These are phyloP conservation scores for Deinandra increscens DNA, from an alignment of 129 eudicot genomes.

Conservation along the genomic window DNA sequence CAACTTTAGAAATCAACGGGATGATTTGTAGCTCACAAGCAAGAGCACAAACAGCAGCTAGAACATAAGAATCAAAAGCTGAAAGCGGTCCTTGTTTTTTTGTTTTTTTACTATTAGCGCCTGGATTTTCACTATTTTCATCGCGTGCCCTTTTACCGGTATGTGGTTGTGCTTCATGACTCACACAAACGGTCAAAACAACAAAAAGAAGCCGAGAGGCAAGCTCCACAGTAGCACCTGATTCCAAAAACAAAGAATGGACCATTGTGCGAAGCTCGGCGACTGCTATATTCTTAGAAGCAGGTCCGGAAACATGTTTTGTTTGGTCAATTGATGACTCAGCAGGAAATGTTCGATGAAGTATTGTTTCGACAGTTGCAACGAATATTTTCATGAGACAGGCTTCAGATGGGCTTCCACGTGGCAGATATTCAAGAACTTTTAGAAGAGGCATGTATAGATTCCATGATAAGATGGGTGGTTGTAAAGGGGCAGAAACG, in stretches of 20 bases:
- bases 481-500: slow-evolving; percentile 95
- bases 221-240: slow-evolving; percentile 82
- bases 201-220: slow-evolving; percentile 94
- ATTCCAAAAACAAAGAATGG: slow-evolving; percentile 79
- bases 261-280: slow-evolving; percentile 99
- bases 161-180: slow-evolving; percentile 83
- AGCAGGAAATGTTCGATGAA: slow-evolving; percentile 84
- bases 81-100: slow-evolving; percentile 66
- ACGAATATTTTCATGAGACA: slow-evolving; percentile 97
- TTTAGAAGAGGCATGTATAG: slow-evolving; percentile 88
- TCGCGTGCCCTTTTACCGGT: slow-evolving; percentile 65
- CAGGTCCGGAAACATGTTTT: slow-evolving; percentile 56
- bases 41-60: slow-evolving; percentile 94
- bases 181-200: slow-evolving; percentile 87
- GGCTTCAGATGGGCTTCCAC: slow-evolving; percentile 97
- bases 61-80: slow-evolving; percentile 90
- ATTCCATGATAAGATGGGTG: slow-evolving; percentile 92
- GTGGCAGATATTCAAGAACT: slow-evolving; percentile 96
- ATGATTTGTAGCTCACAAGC: slow-evolving; percentile 88
- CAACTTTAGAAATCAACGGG: slow-evolving; percentile 66
- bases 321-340: slow-evolving; percentile 63
- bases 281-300: slow-evolving; percentile 92
- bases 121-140: slow-evolving; percentile 40
- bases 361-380: slow-evolving; percentile 93
- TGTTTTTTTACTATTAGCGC: slow-evolving; percentile 32